Evolutionary conservation across 2,329 filamentous ascomycete species (phyloP), one percentile per base, ranked within the genome.

Genomic region (Paracamarosporium sp.): DNA sequence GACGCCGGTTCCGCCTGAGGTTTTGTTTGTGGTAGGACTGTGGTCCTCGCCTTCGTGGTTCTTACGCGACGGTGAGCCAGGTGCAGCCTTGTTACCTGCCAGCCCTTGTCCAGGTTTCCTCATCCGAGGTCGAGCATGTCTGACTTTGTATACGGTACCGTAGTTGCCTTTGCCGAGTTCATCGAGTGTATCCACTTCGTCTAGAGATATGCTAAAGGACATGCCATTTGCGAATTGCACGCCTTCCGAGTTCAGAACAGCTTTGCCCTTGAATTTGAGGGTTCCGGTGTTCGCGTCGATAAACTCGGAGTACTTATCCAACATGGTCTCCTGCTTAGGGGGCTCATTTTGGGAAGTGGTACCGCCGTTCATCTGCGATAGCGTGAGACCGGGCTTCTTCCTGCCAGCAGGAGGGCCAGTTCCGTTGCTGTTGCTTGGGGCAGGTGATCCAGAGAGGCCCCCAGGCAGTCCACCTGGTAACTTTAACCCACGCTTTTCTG

Each of bases 131-230:
- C 92, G 89, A 55, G 90, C 88, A 78, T 99, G 95, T 68, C 90
- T 88, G 56, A 98, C 95, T 77, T 95, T 97, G 84, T 96, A 98
- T 4, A 99, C 95, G 1, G 94, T 98, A 59, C 95, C 95, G 70
- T 99, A 99, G 75, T 99, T 99, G 38, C 95, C 95, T 78, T 98
- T 99, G 45, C 95, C 95, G 12, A 99, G 81, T 80, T 99, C 95
- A 60, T 94, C 92, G 56, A 98, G 75, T 1, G 92, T 94, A 68
- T 98, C 92, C 5, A 99, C 91, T 76, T 99, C 94, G 71, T 99
- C 94, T 40, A 99, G 83, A 4, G 94, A 98, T 71, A 99, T 98
- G 70, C 85, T 92, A 78, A 99, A 98, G 17, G 88, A 92, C 53
- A 89, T 90, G 2, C 95, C 95, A 56, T 90, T 93, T 24, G 90